A percentile compares a stretch with the other conserved stretches of the same genome.
phyloP scores from a whole-genome alignment of 805 yeast genomes.

The Cyberlindnera mrakii region DNA sequence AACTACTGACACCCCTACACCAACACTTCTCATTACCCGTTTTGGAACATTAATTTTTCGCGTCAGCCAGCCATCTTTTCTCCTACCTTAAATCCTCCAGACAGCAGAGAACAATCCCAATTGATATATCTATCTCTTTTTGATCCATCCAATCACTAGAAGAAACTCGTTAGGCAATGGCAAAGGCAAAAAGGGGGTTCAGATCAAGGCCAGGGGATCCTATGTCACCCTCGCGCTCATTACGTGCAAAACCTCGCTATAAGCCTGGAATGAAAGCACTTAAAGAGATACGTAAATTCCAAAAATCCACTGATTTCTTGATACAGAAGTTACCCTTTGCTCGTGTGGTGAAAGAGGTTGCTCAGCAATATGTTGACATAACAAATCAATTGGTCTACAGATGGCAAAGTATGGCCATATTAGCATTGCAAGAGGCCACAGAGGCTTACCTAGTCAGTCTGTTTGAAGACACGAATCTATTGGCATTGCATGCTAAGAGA shows the following conservation, averaged over 20 bases:
- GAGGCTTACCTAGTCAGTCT: conserved; percentile 72
- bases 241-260: conserved; percentile 34
- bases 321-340: conserved; percentile 75
- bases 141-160: no score
- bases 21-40: background rate
- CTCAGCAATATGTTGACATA: conserved; percentile 43
- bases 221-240: conserved; percentile 17
- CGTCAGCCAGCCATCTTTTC: conserved; percentile 1
- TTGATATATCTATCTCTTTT: no score
- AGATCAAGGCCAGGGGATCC: conserved; percentile 55
- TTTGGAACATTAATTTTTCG: conserved; percentile 1
- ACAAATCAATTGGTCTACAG: conserved; percentile 52
- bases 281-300: conserved; percentile 62
- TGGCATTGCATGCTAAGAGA: conserved; percentile 76
- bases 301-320: conserved; percentile 60
- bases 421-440: conserved; percentile 77
- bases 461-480: conserved; percentile 68
- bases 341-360: conserved; percentile 66
- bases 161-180: conserved; percentile 4
- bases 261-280: conserved; percentile 64
- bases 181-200: conserved; percentile 12
- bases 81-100: no score
- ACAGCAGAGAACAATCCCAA: no score
- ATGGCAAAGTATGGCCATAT: conserved; percentile 75
- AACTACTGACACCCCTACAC: background rate